Conservation (phyloP, 495 filamentous ascomycete species). For the Trichoderma parareesei region DNA sequence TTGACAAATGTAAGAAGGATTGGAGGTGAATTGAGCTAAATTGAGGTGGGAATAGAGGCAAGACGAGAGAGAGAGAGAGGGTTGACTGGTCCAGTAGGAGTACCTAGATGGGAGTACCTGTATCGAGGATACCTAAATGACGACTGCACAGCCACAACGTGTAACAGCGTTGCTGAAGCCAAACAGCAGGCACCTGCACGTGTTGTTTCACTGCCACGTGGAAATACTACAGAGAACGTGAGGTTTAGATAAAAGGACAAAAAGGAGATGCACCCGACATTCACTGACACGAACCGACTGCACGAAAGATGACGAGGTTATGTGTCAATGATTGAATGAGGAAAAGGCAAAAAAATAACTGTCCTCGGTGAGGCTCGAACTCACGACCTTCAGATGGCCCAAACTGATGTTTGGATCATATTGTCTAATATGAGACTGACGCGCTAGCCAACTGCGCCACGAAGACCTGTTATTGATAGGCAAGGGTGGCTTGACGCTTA, state of each 20-base stretch:
- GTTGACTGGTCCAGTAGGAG: too few species aligned
- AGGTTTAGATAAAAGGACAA: not conserved
- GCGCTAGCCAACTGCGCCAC: slow-evolving; percentile 9
- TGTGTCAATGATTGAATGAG: not conserved
- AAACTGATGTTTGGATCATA: slow-evolving; percentile 9
- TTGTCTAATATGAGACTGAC: slow-evolving; percentile 8
- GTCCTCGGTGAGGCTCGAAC: slow-evolving; percentile 10
- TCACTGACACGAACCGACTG: too few species aligned
- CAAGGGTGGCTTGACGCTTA: too few species aligned
- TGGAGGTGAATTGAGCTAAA: not conserved
- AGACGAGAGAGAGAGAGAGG: not conserved
- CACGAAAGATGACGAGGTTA: too few species aligned
- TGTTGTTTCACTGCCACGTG: too few species aligned
- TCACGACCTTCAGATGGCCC: slow-evolving; percentile 10
- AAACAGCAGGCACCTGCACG: too few species aligned
- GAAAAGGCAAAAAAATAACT: slow-evolving; percentile 3
- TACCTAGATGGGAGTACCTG: too few species aligned
- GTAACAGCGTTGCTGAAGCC: too few species aligned
- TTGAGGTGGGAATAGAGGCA: not conserved
- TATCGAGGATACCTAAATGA: too few species aligned
- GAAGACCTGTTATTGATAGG: slow-evolving; percentile 2
- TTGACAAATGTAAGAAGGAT: not conserved
- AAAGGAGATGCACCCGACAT: not conserved
- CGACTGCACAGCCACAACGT: not conserved
- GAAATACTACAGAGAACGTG: not conserved